These are phyloP conservation scores for Calonectria pteridis DNA, from an alignment of 2,329 filamentous ascomycete genomes.

Conservation along the genomic window DNA sequence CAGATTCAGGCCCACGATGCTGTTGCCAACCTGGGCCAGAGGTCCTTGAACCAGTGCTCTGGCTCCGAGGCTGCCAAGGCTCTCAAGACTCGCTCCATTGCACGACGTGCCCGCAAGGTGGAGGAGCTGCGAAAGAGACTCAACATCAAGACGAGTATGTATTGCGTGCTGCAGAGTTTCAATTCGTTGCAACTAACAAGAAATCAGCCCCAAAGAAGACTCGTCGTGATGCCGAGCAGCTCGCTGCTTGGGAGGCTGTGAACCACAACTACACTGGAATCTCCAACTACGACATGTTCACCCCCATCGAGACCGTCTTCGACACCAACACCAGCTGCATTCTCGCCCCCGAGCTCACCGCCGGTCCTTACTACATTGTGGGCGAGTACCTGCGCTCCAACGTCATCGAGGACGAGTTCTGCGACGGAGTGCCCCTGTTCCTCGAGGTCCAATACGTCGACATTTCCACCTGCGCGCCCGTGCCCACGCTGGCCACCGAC, in stretches of 20 bases:
- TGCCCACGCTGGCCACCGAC: slow-evolving; percentile 56
- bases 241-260: slow-evolving; percentile 11
- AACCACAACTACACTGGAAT: slow-evolving; percentile 27
- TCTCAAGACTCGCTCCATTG: background rate
- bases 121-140: background rate
- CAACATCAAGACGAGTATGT: background rate
- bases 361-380: slow-evolving; percentile 45
- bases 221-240: background rate
- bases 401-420: slow-evolving; percentile 53
- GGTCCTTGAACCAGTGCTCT: background rate
- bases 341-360: slow-evolving; percentile 23
- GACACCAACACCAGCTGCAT: slow-evolving; percentile 28
- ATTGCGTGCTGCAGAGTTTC: background rate
- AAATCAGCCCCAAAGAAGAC: background rate
- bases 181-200: background rate
- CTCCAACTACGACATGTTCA: slow-evolving; percentile 19
- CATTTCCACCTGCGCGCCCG: slow-evolving; percentile 55
- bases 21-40: background rate
- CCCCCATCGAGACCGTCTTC: slow-evolving; percentile 15
- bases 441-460: slow-evolving; percentile 60
- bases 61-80: background rate
- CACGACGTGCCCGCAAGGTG: background rate
- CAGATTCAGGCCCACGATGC: slow-evolving; percentile 3
- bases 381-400: slow-evolving; percentile 55
- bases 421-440: slow-evolving; percentile 52